Evolutionary conservation across 805 yeast genomes (phyloP).

Genomic region (Barnettozyma vustinii): DNA sequence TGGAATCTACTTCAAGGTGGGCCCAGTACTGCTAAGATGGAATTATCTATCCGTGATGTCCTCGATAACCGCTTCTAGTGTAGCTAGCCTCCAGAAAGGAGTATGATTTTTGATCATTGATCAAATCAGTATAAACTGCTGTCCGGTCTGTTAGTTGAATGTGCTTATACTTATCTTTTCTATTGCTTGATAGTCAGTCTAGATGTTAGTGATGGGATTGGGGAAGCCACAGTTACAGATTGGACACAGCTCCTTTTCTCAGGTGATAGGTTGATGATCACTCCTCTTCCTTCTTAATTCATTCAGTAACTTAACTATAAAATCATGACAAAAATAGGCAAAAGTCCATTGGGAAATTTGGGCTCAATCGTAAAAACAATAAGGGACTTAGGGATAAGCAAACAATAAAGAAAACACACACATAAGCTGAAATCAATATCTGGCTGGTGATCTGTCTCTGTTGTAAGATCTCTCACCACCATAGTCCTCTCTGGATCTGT

Average conservation of each 20-base stretch:
- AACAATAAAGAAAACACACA: background rate
- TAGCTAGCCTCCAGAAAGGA: background rate
- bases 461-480: conserved; percentile 37
- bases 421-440: conserved; percentile 38
- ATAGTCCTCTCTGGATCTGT: conserved; percentile 34
- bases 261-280: background rate
- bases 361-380: background rate
- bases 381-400: background rate
- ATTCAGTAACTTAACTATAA: conserved; percentile 1
- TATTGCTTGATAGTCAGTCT: background rate
- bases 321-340: background rate
- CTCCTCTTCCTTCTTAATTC: conserved; percentile 1
- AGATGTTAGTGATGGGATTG: background rate
- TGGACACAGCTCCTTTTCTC: background rate
- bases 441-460: conserved; percentile 74
- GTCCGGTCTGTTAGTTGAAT: background rate
- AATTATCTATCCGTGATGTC: background rate
- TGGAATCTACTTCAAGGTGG: background rate
- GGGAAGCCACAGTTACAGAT: background rate
- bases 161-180: background rate
- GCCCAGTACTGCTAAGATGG: background rate
- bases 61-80: background rate
- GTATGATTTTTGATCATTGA: background rate
- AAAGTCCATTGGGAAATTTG: background rate
- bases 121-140: background rate